Percentiles rank a stretch among this genome's conserved stretches.
Conservation (phyloP, 495 filamentous ascomycete species). For the Hypoxylon crocopeplum region DNA sequence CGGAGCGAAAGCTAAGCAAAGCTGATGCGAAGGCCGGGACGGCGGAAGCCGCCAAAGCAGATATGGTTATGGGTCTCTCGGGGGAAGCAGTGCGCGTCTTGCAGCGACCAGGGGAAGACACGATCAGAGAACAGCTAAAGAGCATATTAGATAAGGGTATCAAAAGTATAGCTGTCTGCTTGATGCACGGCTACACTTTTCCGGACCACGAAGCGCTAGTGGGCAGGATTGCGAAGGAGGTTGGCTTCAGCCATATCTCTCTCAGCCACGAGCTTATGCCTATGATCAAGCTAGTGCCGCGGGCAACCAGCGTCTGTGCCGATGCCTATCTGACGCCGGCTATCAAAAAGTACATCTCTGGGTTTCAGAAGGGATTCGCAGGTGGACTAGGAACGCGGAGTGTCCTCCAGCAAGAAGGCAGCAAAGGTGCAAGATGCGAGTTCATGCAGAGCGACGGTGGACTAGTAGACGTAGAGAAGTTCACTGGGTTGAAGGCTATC, state of each 20-base stretch:
- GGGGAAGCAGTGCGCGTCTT: conserved; percentile 76
- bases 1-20: conserved; percentile 61
- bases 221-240: conserved; percentile 69
- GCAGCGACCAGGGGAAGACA: conserved; percentile 59
- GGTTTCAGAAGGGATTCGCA: conserved; percentile 79
- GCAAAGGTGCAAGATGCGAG: conserved; percentile 70
- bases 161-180: conserved; percentile 74
- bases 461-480: conserved; percentile 75
- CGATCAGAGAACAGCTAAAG: conserved; percentile 61
- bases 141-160: conserved; percentile 67
- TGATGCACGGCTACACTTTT: conserved; percentile 85
- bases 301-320: conserved; percentile 90
- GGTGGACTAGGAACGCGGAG: conserved; percentile 73
- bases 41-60: conserved; percentile 49
- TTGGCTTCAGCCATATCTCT: conserved; percentile 79
- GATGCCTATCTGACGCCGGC: conserved; percentile 96
- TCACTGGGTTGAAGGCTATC: conserved; percentile 78
- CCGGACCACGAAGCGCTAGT: conserved; percentile 75
- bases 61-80: conserved; percentile 70
- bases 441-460: conserved; percentile 91
- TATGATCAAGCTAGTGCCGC: conserved; percentile 89
- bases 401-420: conserved; percentile 63
- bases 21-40: conserved; percentile 56
- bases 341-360: conserved; percentile 93
- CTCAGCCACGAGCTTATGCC: conserved; percentile 83